Percentiles rank a stretch among this genome's conserved stretches.
Evolutionary conservation across 305 asterid species (phyloP).

Genomic region (Solanum hybrid): DNA sequence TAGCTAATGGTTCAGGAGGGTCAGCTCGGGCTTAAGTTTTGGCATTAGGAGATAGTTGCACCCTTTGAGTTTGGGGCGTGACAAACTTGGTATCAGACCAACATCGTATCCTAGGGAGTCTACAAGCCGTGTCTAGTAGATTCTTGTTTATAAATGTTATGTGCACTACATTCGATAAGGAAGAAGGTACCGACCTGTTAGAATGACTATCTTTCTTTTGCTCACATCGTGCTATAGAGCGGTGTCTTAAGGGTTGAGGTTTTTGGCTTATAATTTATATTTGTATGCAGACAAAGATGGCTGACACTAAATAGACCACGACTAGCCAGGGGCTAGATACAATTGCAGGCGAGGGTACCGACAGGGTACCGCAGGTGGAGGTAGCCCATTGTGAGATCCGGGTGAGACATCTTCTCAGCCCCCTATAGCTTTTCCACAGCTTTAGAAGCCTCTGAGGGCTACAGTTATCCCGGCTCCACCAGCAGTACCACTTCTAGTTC

Average conservation of each 20-base stretch:
- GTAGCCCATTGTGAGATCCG: background rate
- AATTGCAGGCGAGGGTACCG: background rate
- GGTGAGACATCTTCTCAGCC: background rate
- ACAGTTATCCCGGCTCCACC: background rate
- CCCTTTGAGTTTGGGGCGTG: background rate
- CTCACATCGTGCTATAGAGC: background rate
- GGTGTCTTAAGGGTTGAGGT: background rate
- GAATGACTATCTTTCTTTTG: background rate
- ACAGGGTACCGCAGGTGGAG: background rate
- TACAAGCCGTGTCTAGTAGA: background rate
- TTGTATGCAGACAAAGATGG: background rate
- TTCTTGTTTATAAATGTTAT: background rate
- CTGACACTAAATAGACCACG: background rate
- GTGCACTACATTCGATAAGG: background rate
- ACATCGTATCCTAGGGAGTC: background rate
- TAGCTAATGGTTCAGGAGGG: background rate
- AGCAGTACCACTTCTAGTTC: background rate
- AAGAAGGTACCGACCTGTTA: background rate
- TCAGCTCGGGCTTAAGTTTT: background rate
- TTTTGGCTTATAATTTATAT: too few species aligned
- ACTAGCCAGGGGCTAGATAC: background rate
- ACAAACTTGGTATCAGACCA: too few species aligned
- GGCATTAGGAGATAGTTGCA: background rate
- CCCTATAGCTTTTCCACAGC: background rate
- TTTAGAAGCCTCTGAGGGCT: background rate